These are phyloP conservation scores for Symbiotaphrina buchneri DNA, from an alignment of 495 filamentous ascomycete species.

Conservation along the genomic window DNA sequence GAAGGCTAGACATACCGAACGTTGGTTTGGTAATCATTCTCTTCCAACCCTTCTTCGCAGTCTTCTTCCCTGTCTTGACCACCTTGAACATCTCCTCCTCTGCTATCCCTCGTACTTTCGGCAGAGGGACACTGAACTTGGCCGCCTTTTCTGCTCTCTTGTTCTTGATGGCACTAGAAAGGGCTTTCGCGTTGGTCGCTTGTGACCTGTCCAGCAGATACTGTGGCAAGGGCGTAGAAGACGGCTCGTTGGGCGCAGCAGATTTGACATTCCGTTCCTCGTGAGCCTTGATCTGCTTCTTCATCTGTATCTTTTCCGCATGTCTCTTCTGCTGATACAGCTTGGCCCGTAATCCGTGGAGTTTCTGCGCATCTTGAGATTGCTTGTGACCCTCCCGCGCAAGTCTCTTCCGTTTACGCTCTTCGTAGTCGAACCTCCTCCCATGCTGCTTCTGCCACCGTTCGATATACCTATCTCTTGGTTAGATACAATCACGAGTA, in stretches of 20 bases:
- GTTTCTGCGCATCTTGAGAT: conserved; percentile 74
- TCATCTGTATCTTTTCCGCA: conserved; percentile 98
- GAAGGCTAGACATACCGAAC: conserved; percentile 22
- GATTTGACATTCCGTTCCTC: conserved; percentile 92
- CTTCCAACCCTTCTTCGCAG: conserved; percentile 71
- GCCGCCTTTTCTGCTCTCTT: conserved; percentile 81
- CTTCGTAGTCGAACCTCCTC: conserved; percentile 70
- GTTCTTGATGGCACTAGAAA: conserved; percentile 70
- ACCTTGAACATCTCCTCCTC: conserved; percentile 99
- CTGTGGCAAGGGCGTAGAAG: conserved; percentile 50
- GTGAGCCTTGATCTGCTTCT: conserved; percentile 81
- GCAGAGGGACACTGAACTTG: conserved; percentile 85
- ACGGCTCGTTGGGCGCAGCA: conserved; percentile 50
- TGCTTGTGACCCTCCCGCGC: conserved; percentile 74
- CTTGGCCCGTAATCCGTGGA: conserved; percentile 81
- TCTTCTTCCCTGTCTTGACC: conserved; percentile 82
- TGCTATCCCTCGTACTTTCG: conserved; percentile 79
- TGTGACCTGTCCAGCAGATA: conserved; percentile 83
- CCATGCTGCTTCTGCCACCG: conserved; percentile 66
- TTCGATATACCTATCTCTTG: conserved; percentile 49
- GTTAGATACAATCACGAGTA: conserved; percentile 1
- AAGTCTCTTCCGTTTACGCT: conserved; percentile 65
- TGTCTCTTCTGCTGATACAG: conserved; percentile 84
- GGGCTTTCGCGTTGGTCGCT: conserved; percentile 70
- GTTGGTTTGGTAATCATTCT: conserved; percentile 86